Conservation (phyloP, 179 eudicot species). For the Gypsophila paniculata region DNA sequence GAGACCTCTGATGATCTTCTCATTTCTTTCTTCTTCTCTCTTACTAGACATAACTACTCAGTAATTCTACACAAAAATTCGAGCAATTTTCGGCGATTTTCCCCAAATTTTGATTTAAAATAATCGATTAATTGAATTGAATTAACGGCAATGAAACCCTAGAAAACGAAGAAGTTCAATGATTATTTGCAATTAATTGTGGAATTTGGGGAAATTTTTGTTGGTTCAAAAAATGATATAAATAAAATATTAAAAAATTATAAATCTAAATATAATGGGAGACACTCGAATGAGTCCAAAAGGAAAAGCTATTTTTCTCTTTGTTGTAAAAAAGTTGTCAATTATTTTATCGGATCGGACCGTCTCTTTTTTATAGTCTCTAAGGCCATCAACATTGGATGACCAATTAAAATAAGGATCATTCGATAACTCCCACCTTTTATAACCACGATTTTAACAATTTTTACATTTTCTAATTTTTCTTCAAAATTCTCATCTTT, state of each 20-base stretch:
- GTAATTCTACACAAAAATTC: neutral
- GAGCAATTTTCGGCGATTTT: neutral
- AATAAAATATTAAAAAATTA: neutral
- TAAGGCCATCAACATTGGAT: too few relatives aligned
- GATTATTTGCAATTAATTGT: neutral
- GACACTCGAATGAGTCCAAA: slow-evolving; percentile 31
- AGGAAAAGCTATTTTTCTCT: neutral
- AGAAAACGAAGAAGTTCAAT: neutral
- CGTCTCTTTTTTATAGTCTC: neutral
- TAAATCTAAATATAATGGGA: slow-evolving; percentile 10
- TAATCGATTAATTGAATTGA: neutral
- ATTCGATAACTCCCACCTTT: too few relatives aligned
- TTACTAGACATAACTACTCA: slow-evolving; percentile 34
- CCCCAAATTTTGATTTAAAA: neutral
- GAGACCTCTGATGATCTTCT: slow-evolving; percentile 87
- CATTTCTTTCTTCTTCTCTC: slow-evolving; percentile 76
- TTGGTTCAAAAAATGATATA: neutral
- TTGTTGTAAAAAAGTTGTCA: neutral
- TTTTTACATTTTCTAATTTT: too few relatives aligned
- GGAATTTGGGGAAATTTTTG: neutral
- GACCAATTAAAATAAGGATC: too few relatives aligned
- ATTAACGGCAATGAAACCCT: slow-evolving; percentile 15
- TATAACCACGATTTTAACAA: too few relatives aligned
- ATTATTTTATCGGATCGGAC: neutral
- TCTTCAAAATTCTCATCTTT: too few relatives aligned